Evolutionary conservation across 2,329 filamentous ascomycete genomes (phyloP).

Genomic region (Ceratocystis colombiana): DNA sequence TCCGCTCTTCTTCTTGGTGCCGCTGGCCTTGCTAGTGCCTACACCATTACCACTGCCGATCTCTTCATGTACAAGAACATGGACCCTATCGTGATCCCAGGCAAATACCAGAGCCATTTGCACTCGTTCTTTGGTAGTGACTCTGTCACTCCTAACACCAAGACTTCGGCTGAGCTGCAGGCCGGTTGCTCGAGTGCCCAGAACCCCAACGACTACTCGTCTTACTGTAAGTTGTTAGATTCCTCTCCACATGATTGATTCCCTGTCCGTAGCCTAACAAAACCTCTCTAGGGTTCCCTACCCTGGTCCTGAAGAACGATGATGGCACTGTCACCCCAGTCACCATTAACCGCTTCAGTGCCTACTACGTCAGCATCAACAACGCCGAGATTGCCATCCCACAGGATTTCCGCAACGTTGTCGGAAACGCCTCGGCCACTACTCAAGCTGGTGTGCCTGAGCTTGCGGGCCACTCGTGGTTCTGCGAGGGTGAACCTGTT

Average conservation of each 20-base stretch:
- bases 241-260: too few species aligned
- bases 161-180: conserved; percentile 32
- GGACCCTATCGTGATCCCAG: conserved; percentile 32
- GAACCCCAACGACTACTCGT: conserved; percentile 40
- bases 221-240: conserved; percentile 34
- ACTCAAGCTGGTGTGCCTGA: conserved; percentile 26
- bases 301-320: conserved; percentile 33
- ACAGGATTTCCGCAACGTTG: conserved; percentile 36
- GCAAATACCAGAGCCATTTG: conserved; percentile 32
- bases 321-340: conserved; percentile 32
- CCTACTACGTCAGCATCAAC: conserved; percentile 38
- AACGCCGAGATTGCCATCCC: conserved; percentile 39
- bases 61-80: conserved; percentile 33
- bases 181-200: conserved; percentile 37
- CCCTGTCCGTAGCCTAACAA: background rate
- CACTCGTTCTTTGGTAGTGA: conserved; percentile 35
- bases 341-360: conserved; percentile 34
- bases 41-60: conserved; percentile 28
- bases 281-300: conserved; percentile 33
- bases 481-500: conserved; percentile 31
- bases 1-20: background rate
- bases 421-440: conserved; percentile 35
- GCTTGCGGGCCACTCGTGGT: conserved; percentile 28
- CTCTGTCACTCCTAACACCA: conserved; percentile 31
- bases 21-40: conserved; percentile 25